These are phyloP conservation scores for Ceratobasidium sp. DNA, from an alignment of 1,284 basidiomycete genomes.

Conservation along the genomic window DNA sequence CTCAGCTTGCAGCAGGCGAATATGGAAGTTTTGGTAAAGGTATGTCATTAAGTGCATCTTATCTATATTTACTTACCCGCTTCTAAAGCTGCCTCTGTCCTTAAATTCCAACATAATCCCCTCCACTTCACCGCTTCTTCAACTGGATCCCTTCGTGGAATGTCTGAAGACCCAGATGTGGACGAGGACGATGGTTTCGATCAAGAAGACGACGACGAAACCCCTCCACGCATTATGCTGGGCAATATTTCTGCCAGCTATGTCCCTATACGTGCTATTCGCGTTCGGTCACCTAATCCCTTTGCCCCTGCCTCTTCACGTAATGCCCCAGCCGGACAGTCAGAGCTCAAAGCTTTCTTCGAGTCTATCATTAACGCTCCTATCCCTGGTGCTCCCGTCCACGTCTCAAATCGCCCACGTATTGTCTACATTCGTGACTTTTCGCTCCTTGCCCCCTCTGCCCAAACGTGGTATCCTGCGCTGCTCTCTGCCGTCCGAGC, in stretches of 20 bases:
- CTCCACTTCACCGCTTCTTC: conserved; percentile 71
- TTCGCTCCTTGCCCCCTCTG: conserved; percentile 77
- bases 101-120: conserved; percentile 79
- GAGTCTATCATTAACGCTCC: conserved; percentile 76
- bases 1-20: conserved; percentile 85
- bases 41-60: conserved; percentile 55
- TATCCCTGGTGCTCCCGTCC: conserved; percentile 26
- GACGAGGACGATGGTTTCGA: conserved; percentile 69
- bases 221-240: conserved; percentile 25
- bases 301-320: conserved; percentile 20
- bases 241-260: conserved; percentile 44
- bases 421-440: conserved; percentile 88
- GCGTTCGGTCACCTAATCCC: conserved; percentile 42
- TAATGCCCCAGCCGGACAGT: conserved; percentile 2
- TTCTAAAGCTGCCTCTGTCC: conserved; percentile 68
- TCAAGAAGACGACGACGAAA: conserved; percentile 53
- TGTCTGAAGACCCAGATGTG: conserved; percentile 48
- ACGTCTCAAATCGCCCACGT: conserved; percentile 66
- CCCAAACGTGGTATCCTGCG: conserved; percentile 83
- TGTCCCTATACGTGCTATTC: conserved; percentile 42
- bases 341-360: conserved; percentile 71
- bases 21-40: conserved; percentile 83
- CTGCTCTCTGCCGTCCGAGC: conserved; percentile 81
- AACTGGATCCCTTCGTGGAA: conserved; percentile 53
- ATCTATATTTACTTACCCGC: conserved; percentile 45